These are phyloP conservation scores for Rhypophila decipiens DNA, from an alignment of 495 filamentous ascomycete genomes.

Conservation along the genomic window DNA sequence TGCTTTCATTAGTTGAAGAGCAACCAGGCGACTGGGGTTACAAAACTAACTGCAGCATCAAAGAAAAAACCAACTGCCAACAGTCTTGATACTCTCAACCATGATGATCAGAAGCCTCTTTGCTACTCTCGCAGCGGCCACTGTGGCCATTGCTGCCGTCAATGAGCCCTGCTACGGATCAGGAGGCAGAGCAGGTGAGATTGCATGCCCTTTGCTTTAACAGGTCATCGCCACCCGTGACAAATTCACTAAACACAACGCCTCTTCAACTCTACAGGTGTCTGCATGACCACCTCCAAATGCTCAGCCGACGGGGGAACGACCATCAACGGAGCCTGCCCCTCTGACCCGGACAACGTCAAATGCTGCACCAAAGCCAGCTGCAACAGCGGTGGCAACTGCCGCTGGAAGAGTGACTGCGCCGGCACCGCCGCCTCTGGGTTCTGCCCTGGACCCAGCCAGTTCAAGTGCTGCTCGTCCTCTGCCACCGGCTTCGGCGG, in stretches of 20 bases:
- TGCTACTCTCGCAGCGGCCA: no score
- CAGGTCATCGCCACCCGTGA: no score
- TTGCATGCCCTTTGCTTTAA: not conserved
- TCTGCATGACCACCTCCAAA: constrained; percentile 25
- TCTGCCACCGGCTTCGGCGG: constrained; percentile 22
- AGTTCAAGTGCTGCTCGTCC: constrained; percentile 34
- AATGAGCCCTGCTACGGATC: constrained; percentile 32
- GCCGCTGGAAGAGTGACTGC: constrained; percentile 33
- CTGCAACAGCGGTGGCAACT: constrained; percentile 29
- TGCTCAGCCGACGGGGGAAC: constrained; percentile 28
- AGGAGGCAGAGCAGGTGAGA: constrained; percentile 16
- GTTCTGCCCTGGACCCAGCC: constrained; percentile 32
- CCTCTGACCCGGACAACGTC: constrained; percentile 26
- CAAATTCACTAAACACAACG: not conserved
- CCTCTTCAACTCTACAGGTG: constrained; percentile 15
- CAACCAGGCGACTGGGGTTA: no score
- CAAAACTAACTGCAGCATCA: no score
- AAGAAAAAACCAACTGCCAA: no score
- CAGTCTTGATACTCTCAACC: no score
- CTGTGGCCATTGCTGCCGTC: constrained; percentile 21
- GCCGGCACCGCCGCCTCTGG: constrained; percentile 18
- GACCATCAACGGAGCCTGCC: constrained; percentile 28
- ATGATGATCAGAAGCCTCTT: no score
- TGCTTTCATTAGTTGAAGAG: no score
- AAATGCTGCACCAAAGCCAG: constrained; percentile 37